Conservation (phyloP, 1,284 basidiomycete genomes). For the Trichosporon ovoides region DNA sequence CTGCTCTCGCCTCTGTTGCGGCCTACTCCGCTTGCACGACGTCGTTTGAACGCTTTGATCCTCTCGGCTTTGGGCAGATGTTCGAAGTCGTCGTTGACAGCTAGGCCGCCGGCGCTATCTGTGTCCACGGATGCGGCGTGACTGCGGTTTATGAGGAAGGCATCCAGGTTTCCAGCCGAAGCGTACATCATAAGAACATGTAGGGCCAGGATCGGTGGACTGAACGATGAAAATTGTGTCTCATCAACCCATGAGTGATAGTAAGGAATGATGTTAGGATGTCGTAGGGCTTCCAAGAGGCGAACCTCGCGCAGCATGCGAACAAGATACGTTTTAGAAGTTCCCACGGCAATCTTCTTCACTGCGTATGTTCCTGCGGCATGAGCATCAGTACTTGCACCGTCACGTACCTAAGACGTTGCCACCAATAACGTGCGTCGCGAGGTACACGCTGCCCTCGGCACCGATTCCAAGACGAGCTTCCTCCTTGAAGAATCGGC, state of each 20-base stretch:
- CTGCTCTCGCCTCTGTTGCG: constrained; percentile 39
- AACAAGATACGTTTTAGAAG: constrained; percentile 74
- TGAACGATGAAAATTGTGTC: constrained; percentile 72
- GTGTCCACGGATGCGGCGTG: constrained; percentile 6
- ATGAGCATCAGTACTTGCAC: not conserved
- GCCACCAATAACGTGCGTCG: constrained; percentile 36
- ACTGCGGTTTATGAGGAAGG: constrained; percentile 68
- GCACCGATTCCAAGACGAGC: constrained; percentile 83
- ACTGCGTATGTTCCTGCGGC: constrained; percentile 62
- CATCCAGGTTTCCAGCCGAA: constrained; percentile 74
- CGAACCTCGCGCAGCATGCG: constrained; percentile 77
- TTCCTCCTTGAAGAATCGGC: constrained; percentile 81
- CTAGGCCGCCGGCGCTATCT: not conserved
- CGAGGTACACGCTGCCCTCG: constrained; percentile 71
- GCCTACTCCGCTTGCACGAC: constrained; percentile 41
- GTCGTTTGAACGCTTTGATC: constrained; percentile 52
- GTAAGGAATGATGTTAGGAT: constrained; percentile 89
- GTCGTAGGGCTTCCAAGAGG: constrained; percentile 74
- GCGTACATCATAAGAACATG: constrained; percentile 92
- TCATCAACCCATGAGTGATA: constrained; percentile 92
- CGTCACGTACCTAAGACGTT: constrained; percentile 28
- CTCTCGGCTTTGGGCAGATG: constrained; percentile 56
- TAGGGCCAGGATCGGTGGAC: constrained; percentile 72
- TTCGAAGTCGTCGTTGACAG: constrained; percentile 51
- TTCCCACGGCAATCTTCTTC: constrained; percentile 90